Conservation (phyloP, 2,329 filamentous ascomycete species). For the Neonectria sp. region DNA sequence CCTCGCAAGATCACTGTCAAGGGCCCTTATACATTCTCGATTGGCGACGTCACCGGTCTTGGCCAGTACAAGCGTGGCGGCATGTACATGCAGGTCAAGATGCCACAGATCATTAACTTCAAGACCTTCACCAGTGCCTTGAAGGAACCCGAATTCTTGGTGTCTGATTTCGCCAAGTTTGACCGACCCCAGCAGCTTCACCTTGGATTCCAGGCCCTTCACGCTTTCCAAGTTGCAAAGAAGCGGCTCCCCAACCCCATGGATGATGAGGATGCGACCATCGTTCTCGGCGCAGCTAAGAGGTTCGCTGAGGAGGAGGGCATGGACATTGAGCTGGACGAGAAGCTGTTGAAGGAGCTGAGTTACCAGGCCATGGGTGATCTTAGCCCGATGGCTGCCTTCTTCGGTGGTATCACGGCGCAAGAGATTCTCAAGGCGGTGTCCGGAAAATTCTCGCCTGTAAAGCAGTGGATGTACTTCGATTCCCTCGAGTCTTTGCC, state of each 20-base stretch:
- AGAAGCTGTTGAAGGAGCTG: slow-evolving; percentile 93
- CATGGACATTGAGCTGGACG: slow-evolving; percentile 79
- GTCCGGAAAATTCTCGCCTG: slow-evolving; percentile 97
- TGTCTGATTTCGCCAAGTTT: slow-evolving; percentile 98
- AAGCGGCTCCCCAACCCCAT: slow-evolving; percentile 85
- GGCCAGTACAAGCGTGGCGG: slow-evolving; percentile 92
- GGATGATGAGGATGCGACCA: slow-evolving; percentile 85
- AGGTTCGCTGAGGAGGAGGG: slow-evolving; percentile 82
- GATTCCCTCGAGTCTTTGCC: slow-evolving; percentile 98
- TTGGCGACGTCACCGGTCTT: slow-evolving; percentile 90
- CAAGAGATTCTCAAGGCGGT: slow-evolving; percentile 98
- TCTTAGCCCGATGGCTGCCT: slow-evolving; percentile 90
- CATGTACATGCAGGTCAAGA: slow-evolving; percentile 96
- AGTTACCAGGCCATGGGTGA: slow-evolving; percentile 96
- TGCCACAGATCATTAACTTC: slow-evolving; percentile 95
- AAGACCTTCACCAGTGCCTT: slow-evolving; percentile 84
- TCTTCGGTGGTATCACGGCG: slow-evolving; percentile 93
- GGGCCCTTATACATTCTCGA: slow-evolving; percentile 97
- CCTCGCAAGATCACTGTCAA: slow-evolving; percentile 95
- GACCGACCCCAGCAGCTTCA: slow-evolving; percentile 95
- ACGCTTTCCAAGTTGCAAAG: slow-evolving; percentile 84
- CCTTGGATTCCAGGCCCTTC: slow-evolving; percentile 91
- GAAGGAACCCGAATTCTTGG: slow-evolving; percentile 88
- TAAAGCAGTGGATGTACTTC: slow-evolving; percentile 96
- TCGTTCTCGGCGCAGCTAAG: slow-evolving; percentile 83